Base-by-base conservation (phyloP, 75 land plant genomes). In the Cunninghamia lanceolata region DNA sequence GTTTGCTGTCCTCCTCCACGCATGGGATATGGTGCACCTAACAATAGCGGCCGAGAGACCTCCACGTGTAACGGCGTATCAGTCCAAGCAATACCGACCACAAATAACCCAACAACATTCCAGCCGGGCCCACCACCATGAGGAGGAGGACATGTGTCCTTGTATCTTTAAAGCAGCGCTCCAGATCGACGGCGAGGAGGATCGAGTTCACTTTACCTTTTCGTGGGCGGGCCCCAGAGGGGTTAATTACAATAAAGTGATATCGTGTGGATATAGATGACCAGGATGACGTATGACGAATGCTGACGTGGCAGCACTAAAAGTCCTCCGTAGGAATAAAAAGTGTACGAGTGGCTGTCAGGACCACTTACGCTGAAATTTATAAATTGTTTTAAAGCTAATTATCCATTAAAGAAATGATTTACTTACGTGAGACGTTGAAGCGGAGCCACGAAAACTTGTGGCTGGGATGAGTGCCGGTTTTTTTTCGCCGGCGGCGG, bases 361-460 rank as follows among this genome's bases (percentile, higher is more conserved):
- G 40, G 75, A 30, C 36, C 75, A 8, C 34, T n/a, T 34, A 34
- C 15, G 75, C 14, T 66, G 5, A 66, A 0, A 21, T 8, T 77
- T 36, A 17, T 77, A 39, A 39, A 39, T 39, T 1, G 2, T 39
- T 39, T 39, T 39, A 50, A 50, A 8, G 10, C 7, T 1, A 73
- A 32, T 30, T 11, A 32, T 38, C 14, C 3, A 39, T 13, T 38
- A 77, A 77, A 19, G 7, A 1, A 77, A 38, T 8, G 8, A 19
- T 19, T 39, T 63, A 25, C 1, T 63, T 63, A 7, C 68, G 28
- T 63, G 68, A 63, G 68, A 80, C 82, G 82, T 50, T 1, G 2
- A 38, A 80, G n/a, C 46, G 82, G 82, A 80, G 82, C 82, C 82
- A 80, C 82, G 82, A 80, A 21, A 80, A 80, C 82, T 80, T 80